Evolutionary conservation across 345 rosid genomes (phyloP).

Genomic region (Cardiospermum halicacabum): DNA sequence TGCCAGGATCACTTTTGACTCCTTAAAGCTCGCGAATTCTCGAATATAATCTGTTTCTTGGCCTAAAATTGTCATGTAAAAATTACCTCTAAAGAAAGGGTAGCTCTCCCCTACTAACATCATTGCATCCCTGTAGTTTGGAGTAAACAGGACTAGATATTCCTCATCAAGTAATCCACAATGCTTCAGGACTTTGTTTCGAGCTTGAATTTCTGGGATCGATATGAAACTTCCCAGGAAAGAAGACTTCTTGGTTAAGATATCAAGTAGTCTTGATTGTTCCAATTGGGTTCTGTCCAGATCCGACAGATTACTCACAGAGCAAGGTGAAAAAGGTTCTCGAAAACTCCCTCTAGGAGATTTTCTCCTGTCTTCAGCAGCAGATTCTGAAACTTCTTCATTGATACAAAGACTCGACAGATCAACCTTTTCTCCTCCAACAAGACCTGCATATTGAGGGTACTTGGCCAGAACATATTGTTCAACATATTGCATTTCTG

Average conservation of each 20-base stretch:
- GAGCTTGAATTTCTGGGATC: slow-evolving; percentile 68
- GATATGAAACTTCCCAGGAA: slow-evolving; percentile 69
- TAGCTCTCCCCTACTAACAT: slow-evolving; percentile 72
- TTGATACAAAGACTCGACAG: slow-evolving; percentile 49
- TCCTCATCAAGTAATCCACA: slow-evolving; percentile 55
- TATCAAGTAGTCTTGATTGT: slow-evolving; percentile 58
- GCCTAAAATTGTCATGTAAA: slow-evolving; percentile 44
- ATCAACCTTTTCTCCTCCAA: slow-evolving; percentile 41
- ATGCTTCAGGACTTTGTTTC: slow-evolving; percentile 52
- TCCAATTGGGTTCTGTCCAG: slow-evolving; percentile 54
- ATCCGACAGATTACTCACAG: slow-evolving; percentile 38
- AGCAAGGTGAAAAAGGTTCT: slow-evolving; percentile 33
- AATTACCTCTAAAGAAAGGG: slow-evolving; percentile 64
- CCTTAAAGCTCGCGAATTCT: slow-evolving; percentile 62
- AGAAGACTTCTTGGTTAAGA: slow-evolving; percentile 58
- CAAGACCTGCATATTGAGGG: slow-evolving; percentile 59
- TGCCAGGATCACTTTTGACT: slow-evolving; percentile 55
- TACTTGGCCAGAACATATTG: slow-evolving; percentile 65
- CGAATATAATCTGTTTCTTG: slow-evolving; percentile 42
- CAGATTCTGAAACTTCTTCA: slow-evolving; percentile 40
- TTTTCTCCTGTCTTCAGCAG: slow-evolving; percentile 31
- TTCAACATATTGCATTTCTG: slow-evolving; percentile 63
- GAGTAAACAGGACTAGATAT: slow-evolving; percentile 63
- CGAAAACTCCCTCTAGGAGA: slow-evolving; percentile 34
- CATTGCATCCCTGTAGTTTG: slow-evolving; percentile 61